These are phyloP conservation scores for Eucalyptus albens DNA, from an alignment of 345 rosid genomes.

Conservation along the genomic window DNA sequence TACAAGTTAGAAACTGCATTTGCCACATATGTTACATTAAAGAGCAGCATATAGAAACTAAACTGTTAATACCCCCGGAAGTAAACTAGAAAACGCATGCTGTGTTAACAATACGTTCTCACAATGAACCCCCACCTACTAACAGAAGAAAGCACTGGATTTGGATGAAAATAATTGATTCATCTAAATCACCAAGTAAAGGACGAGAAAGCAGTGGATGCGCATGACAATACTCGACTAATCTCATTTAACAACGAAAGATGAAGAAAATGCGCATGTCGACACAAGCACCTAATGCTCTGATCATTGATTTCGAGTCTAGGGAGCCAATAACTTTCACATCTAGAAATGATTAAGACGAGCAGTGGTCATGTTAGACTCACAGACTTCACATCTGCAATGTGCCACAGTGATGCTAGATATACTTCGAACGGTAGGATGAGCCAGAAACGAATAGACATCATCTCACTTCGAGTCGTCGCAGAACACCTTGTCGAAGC, in stretches of 20 bases:
- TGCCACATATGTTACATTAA: constrained; percentile 37
- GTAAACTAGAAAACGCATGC: background rate
- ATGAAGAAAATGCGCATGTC: background rate
- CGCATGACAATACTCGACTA: background rate
- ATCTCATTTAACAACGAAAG: background rate
- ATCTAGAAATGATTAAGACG: background rate
- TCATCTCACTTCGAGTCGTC: constrained; percentile 48
- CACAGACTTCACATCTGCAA: background rate
- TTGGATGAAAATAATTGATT: background rate
- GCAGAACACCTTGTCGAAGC: constrained; percentile 37
- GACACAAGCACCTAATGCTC: background rate
- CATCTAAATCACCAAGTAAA: background rate
- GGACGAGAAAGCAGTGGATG: background rate
- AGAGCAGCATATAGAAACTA: background rate
- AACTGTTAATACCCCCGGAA: background rate
- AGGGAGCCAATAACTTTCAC: background rate
- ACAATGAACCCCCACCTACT: background rate
- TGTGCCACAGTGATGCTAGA: background rate
- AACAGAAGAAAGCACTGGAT: background rate
- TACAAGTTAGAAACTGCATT: constrained; percentile 4
- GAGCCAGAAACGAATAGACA: constrained; percentile 56
- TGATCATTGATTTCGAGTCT: background rate
- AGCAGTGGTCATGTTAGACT: background rate
- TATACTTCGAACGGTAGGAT: constrained; percentile 58
- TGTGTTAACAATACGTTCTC: background rate